phyloP scores from a whole-genome alignment of 2,329 filamentous ascomycete genomes.

The Arthrobotrys pseudoclavata region DNA sequence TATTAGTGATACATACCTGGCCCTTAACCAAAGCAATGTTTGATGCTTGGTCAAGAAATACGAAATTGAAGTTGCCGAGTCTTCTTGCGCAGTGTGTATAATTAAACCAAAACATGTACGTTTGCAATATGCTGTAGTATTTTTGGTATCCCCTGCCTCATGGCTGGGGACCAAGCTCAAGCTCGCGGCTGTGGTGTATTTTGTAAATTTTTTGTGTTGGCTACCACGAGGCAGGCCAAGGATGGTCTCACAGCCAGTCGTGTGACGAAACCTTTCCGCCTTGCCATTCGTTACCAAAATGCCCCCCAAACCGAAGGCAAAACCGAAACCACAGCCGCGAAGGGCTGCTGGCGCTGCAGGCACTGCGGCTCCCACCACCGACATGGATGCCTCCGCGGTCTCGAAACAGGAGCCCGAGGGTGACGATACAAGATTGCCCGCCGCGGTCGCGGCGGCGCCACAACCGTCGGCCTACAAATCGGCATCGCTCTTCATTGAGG shows the following conservation, averaged over 20 bases:
- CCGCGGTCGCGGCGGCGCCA: not conserved
- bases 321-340: constrained; percentile 49
- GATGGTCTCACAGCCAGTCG: no score
- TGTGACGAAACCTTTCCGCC: constrained; percentile 8
- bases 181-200: not conserved
- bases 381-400: not conserved
- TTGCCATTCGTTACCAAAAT: constrained; percentile 17
- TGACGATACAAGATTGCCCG: not conserved
- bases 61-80: no score
- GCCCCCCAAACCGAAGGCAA: constrained; percentile 44
- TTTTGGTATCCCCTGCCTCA: no score
- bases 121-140: no score
- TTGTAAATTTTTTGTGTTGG: not conserved
- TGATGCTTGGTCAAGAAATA: no score
- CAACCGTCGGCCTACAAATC: constrained; percentile 36
- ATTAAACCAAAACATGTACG: no score
- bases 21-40: no score
- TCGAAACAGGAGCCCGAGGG: constrained; percentile 42
- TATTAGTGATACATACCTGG: no score
- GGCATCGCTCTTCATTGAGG: constrained; percentile 48
- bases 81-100: no score
- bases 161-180: no score
- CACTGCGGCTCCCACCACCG: not conserved
- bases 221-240: no score
- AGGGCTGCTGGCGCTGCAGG: constrained; percentile 16